phyloP scores from a whole-genome alignment of 352 stramenopile genomes.

The Globisporangium recalcitrans region DNA sequence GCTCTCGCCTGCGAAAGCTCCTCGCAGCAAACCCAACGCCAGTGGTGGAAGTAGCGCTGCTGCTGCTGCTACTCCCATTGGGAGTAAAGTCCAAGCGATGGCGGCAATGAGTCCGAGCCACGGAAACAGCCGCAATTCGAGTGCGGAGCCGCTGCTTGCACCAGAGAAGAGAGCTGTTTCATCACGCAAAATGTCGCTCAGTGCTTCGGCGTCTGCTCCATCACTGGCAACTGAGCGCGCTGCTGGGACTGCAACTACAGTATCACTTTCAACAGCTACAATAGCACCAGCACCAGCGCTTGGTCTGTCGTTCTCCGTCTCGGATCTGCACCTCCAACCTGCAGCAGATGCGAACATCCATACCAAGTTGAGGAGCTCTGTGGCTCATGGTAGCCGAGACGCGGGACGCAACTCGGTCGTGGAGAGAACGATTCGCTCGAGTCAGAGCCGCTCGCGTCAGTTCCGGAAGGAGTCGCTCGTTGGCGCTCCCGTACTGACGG shows the following conservation, averaged over 20 bases:
- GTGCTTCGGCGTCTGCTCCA: conserved; percentile 3
- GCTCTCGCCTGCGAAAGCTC: background rate
- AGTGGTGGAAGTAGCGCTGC: background rate
- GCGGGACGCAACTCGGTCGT: conserved; percentile 9
- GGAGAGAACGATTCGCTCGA: conserved; percentile 3
- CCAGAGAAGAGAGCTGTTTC: background rate
- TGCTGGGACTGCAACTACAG: background rate
- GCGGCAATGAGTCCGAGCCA: too few species aligned
- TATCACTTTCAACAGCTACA: background rate
- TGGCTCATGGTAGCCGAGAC: background rate
- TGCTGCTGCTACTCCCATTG: too few species aligned
- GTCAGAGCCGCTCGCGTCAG: conserved; percentile 10
- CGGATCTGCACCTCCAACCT: background rate
- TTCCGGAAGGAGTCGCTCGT: conserved; percentile 31
- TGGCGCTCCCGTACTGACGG: conserved; percentile 25
- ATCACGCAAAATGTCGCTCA: background rate
- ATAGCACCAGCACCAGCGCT: background rate
- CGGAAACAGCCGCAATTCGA: background rate
- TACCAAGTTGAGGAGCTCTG: background rate
- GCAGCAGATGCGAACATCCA: background rate
- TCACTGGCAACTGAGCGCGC: background rate
- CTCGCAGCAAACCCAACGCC: background rate
- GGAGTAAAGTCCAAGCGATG: too few species aligned
- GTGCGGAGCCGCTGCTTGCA: background rate
- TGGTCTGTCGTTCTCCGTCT: background rate